These are phyloP conservation scores for Morella rubra DNA, from an alignment of 306 rosid genomes.

Conservation along the genomic window DNA sequence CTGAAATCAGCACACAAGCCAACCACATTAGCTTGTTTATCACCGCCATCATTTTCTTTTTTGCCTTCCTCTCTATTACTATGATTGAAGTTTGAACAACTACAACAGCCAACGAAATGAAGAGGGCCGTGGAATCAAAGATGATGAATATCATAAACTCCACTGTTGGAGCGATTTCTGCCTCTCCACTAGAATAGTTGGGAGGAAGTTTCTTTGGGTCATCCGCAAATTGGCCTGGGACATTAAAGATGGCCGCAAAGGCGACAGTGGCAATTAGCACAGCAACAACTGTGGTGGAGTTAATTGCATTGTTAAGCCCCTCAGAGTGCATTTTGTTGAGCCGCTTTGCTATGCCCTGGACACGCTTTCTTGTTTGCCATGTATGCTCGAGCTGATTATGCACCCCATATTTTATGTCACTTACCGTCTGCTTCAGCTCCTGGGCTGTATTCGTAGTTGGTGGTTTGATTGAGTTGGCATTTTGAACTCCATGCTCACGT, in stretches of 20 bases:
- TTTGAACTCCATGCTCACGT: slow-evolving; percentile 50
- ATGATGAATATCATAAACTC: slow-evolving; percentile 54
- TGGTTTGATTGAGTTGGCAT: slow-evolving; percentile 56
- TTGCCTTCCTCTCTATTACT: slow-evolving; percentile 59
- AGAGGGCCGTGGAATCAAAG: slow-evolving; percentile 73
- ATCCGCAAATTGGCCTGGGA: slow-evolving; percentile 66
- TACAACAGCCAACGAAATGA: slow-evolving; percentile 84
- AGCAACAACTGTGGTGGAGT: slow-evolving; percentile 73
- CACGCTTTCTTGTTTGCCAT: slow-evolving; percentile 53
- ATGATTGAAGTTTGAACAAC: slow-evolving; percentile 80
- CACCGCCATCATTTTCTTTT: slow-evolving; percentile 61
- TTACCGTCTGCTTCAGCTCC: slow-evolving; percentile 71
- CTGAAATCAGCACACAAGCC: slow-evolving; percentile 71
- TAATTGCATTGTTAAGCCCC: slow-evolving; percentile 83
- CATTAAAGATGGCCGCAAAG: slow-evolving; percentile 72
- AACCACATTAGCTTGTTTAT: slow-evolving; percentile 88
- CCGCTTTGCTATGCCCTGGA: slow-evolving; percentile 64
- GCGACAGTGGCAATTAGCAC: slow-evolving; percentile 82
- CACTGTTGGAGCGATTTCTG: slow-evolving; percentile 40
- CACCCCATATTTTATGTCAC: slow-evolving; percentile 71
- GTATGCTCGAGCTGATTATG: slow-evolving; percentile 85
- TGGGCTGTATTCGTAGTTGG: slow-evolving; percentile 41
- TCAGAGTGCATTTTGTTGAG: slow-evolving; percentile 71
- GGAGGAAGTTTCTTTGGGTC: neutral
- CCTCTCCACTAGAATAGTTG: slow-evolving; percentile 54